Conservation (phyloP, 169 alveolate species). For the Plasmodium inui region DNA sequence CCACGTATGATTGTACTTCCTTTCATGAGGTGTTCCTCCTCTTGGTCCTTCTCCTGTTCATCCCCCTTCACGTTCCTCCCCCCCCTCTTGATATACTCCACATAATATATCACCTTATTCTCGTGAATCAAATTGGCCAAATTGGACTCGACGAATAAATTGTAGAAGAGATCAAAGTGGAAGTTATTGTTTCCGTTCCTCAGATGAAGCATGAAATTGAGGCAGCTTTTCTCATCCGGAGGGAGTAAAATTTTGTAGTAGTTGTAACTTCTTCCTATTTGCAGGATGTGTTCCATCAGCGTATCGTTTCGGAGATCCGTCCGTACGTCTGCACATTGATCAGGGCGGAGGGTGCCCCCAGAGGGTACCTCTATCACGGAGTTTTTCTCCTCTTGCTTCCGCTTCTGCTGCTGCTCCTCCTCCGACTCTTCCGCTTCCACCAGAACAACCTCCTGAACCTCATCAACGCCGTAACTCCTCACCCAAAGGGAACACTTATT, state of each 20-base stretch:
- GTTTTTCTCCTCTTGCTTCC: neutral
- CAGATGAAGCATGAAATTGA: slow-evolving; percentile 24
- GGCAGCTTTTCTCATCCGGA: slow-evolving; percentile 32
- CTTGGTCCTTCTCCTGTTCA: neutral
- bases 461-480: neutral
- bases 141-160: slow-evolving; percentile 25
- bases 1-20: neutral
- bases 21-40: neutral
- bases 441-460: neutral
- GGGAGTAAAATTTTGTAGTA: slow-evolving; percentile 30
- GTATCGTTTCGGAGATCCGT: neutral
- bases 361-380: neutral
- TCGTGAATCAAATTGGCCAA: slow-evolving; percentile 30
- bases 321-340: neutral
- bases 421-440: neutral
- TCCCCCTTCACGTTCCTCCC: neutral
- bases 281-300: slow-evolving; percentile 22
- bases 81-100: slow-evolving; percentile 21
- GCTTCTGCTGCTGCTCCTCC: neutral
- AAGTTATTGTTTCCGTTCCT: neutral
- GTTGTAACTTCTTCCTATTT: neutral
- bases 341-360: neutral
- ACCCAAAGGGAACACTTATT: slow-evolving; percentile 2
- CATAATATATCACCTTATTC: slow-evolving; percentile 41
- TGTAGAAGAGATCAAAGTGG: slow-evolving; percentile 42